Evolutionary conservation across 768 basidiomycete genomes (phyloP), one percentile per base, ranked within the genome.

Genomic region (Antrodiella citrinella): DNA sequence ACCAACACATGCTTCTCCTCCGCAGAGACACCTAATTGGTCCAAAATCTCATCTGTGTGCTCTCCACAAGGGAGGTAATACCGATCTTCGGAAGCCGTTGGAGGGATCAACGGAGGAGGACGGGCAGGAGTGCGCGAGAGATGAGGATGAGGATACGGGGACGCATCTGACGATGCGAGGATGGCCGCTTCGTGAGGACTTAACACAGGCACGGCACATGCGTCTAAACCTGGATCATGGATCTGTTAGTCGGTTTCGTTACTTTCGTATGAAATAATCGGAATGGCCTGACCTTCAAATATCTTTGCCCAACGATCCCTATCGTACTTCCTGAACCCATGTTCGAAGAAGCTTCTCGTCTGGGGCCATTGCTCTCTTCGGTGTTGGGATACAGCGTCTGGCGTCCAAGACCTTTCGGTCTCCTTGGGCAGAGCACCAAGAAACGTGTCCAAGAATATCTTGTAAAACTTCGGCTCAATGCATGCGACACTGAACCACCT

Each of bases 401-500:
- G 85, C 23, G 60, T 69, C 84, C 86, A 86, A 21, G n/a, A 10
- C 24, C 39, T 15, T 13, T 74, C 73, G 18, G 7, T 5, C 18
- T 72, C 65, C 38, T 67, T 60, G 0, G 76, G 76, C 4, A 88
- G 62, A 20, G 76, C 73, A 18, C 64, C 61, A 25, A 75, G 58
- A 62, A 89, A 85, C 1, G 56, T 59, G 9, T 73, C 68, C 41
- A 88, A 68, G 58, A 90, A 89, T 1, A 65, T 68, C 20, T 69
- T 65, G 63, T 82, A 89, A 65, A 89, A 89, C 38, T 77, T 75
- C 4, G 84, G 81, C 60, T 90, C 87, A 11, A 88, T 62, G 58
- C 86, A 87, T 23, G 78, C 87, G 22, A 91, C 77, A 2, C 82
- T 79, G 75, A 92, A 86, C 75, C 78, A 88, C 35, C 74, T 67